phyloP scores from a whole-genome alignment of 257 asterid genomes.

The Rehmannia glutinosa region DNA sequence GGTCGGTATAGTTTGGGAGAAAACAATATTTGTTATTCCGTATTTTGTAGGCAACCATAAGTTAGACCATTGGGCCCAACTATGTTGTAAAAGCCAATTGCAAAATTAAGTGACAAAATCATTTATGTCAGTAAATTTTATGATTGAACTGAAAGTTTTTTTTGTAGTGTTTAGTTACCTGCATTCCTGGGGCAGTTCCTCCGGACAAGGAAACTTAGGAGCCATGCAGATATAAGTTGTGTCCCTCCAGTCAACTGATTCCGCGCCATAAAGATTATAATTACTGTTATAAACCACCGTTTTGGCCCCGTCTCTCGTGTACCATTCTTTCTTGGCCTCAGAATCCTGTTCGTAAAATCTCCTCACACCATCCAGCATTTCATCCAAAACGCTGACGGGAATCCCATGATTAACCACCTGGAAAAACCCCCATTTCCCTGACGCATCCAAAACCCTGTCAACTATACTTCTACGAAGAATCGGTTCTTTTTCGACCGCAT shows the following conservation, averaged over 20 bases:
- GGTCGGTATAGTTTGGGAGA: no score
- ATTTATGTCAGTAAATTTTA: no score
- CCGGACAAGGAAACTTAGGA: slow-evolving; percentile 24
- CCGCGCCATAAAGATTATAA: slow-evolving; percentile 31
- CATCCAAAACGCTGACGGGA: slow-evolving; percentile 18
- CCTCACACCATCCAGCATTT: slow-evolving; percentile 34
- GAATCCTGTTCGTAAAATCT: slow-evolving; percentile 34
- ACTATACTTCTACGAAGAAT: slow-evolving; percentile 5
- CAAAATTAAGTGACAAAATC: no score
- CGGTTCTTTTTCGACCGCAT: slow-evolving; percentile 8
- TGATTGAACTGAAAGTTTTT: no score
- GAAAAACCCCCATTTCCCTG: slow-evolving; percentile 36
- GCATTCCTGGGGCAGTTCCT: slow-evolving; percentile 33
- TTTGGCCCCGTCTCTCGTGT: slow-evolving; percentile 31
- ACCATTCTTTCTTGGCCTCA: slow-evolving; percentile 27
- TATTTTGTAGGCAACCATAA: no score
- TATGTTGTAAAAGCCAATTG: no score
- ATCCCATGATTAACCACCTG: slow-evolving; percentile 47
- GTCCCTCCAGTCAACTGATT: slow-evolving; percentile 44
- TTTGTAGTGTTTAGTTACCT: no score
- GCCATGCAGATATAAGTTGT: slow-evolving; percentile 28
- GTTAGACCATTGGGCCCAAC: no score
- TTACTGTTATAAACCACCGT: slow-evolving; percentile 38
- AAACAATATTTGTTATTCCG: no score
- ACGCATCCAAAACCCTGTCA: slow-evolving; percentile 17